These are phyloP conservation scores for Solanum pimpinellifolium DNA, from an alignment of 257 asterid species.

Conservation along the genomic window DNA sequence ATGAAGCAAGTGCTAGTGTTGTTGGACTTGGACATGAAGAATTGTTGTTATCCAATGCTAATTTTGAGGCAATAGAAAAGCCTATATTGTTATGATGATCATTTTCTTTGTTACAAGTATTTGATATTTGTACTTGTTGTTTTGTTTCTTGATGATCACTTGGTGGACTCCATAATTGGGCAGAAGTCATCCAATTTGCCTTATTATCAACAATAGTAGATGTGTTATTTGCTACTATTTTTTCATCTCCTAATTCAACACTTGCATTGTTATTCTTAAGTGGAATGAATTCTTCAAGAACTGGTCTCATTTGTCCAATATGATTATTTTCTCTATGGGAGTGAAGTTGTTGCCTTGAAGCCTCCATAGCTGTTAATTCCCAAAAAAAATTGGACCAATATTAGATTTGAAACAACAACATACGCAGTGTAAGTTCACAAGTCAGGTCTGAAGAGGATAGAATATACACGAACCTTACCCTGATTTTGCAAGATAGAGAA, in stretches of 20 bases:
- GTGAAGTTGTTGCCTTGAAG: conserved; percentile 75
- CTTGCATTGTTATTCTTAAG: conserved; percentile 20
- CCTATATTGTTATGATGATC: conserved; percentile 27
- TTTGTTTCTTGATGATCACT: conserved; percentile 19
- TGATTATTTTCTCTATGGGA: conserved; percentile 25
- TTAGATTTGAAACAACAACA: neutral
- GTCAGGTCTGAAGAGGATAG: neutral
- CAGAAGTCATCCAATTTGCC: conserved; percentile 91
- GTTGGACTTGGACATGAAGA: conserved; percentile 6
- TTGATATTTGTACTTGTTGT: conserved; percentile 5
- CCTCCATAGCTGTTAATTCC: conserved; percentile 60
- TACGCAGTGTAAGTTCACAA: neutral
- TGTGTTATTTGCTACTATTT: conserved; percentile 6
- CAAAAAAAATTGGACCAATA: neutral
- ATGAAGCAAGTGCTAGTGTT: conserved; percentile 48
- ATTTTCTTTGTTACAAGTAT: conserved; percentile 12
- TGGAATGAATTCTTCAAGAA: conserved; percentile 90
- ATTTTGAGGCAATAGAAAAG: conserved; percentile 15
- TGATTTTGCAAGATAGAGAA: neutral
- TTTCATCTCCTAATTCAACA: conserved; percentile 5
- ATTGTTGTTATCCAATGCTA: conserved; percentile 24
- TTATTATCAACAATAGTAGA: conserved; percentile 33
- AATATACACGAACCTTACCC: too few relatives aligned
- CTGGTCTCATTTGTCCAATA: conserved; percentile 35
- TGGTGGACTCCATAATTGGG: conserved; percentile 87